Evolutionary conservation across 352 stramenopile genomes (phyloP).

Genomic region (Pythium scleroteichum): DNA sequence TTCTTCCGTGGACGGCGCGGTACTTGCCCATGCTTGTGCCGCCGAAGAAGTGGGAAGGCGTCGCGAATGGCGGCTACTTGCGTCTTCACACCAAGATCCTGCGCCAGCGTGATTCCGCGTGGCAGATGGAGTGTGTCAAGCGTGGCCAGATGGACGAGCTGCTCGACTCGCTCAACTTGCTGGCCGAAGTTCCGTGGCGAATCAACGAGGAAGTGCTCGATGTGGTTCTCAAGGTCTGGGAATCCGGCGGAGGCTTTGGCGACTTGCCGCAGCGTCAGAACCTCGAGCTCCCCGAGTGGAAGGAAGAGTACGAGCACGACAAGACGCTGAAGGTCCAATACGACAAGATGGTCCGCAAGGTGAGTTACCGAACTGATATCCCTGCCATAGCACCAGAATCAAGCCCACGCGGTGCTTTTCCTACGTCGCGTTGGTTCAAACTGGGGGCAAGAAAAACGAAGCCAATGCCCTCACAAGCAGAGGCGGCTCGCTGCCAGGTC

Average conservation of each 20-base stretch:
- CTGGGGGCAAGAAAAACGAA: constrained; percentile 59
- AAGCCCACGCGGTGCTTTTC: constrained; percentile 63
- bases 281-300: constrained; percentile 54
- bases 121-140: constrained; percentile 89
- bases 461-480: constrained; percentile 12
- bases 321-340: constrained; percentile 56
- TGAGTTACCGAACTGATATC: constrained; percentile 35
- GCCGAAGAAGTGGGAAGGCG: constrained; percentile 88
- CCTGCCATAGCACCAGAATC: constrained; percentile 69
- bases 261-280: constrained; percentile 90
- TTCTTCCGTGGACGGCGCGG: constrained; percentile 78
- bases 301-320: constrained; percentile 71
- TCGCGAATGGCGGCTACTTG: constrained; percentile 93
- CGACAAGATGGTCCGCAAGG: constrained; percentile 73
- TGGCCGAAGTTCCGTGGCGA: constrained; percentile 93
- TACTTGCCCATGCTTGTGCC: constrained; percentile 97
- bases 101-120: constrained; percentile 79
- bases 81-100: constrained; percentile 93
- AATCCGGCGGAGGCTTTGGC: constrained; percentile 89
- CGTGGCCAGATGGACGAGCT: constrained; percentile 84
- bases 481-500: constrained; percentile 15
- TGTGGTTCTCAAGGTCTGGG: constrained; percentile 91
- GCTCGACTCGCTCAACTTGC: constrained; percentile 91
- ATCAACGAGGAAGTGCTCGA: constrained; percentile 95
- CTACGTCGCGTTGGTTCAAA: constrained; percentile 83